Conservation (phyloP, 2,329 filamentous ascomycete species). For the Monosporascus sp. region DNA sequence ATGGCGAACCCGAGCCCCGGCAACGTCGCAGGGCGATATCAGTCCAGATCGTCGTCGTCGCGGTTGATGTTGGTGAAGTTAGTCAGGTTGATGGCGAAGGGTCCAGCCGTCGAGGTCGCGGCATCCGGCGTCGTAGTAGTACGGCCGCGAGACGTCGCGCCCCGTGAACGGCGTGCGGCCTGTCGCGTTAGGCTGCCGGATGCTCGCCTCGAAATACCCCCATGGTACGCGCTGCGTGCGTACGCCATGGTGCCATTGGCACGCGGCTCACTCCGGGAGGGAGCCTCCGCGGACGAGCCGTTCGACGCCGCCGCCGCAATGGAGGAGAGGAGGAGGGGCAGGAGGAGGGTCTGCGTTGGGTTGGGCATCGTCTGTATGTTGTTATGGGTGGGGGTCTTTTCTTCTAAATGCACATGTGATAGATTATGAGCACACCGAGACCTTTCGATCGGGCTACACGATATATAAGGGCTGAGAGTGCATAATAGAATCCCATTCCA, state of each 20-base stretch:
- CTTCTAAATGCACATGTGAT: no score
- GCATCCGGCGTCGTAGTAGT: neutral
- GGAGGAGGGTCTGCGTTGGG: no score
- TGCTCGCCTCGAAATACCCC: neutral
- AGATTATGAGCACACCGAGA: no score
- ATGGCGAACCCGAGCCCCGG: neutral
- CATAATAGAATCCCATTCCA: no score
- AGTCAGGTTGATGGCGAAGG: neutral
- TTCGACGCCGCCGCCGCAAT: neutral
- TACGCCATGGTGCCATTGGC: neutral
- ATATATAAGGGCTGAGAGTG: no score
- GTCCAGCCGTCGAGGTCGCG: neutral
- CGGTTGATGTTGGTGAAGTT: neutral
- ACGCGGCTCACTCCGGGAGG: neutral
- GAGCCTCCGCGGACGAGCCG: neutral
- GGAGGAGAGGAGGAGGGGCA: no score
- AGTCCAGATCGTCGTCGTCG: neutral
- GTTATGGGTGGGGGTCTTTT: no score
- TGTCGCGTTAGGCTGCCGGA: neutral
- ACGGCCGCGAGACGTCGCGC: no score
- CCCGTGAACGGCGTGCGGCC: neutral
- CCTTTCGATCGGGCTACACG: no score
- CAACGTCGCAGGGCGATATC: neutral
- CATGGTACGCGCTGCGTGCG: neutral
- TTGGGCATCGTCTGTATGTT: no score